These are phyloP conservation scores for Rostrohypoxylon terebratum DNA, from an alignment of 495 filamentous ascomycete species.

Conservation along the genomic window DNA sequence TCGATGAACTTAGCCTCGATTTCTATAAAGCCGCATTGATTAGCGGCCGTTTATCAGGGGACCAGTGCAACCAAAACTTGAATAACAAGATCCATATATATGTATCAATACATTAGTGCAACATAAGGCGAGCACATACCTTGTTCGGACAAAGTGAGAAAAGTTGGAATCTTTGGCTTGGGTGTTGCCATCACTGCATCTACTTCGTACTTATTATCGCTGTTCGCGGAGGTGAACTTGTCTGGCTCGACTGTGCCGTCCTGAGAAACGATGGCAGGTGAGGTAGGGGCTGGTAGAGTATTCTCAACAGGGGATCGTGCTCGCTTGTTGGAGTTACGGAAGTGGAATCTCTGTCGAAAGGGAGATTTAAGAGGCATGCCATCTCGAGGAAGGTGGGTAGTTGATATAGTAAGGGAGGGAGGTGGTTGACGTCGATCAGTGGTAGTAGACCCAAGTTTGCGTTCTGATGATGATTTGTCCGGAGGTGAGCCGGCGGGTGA, in stretches of 20 bases:
- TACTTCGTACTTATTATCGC: conserved; percentile 36
- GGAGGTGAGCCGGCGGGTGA: conserved; percentile 31
- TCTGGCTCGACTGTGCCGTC: conserved; percentile 45
- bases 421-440: conserved; percentile 20
- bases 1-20: conserved; percentile 69
- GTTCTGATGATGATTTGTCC: conserved; percentile 30
- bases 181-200: conserved; percentile 27
- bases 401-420: conserved; percentile 41
- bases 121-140: conserved; percentile 44
- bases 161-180: conserved; percentile 55
- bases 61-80: background rate
- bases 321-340: conserved; percentile 51
- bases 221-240: conserved; percentile 43
- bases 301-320: conserved; percentile 56
- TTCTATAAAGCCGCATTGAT: conserved; percentile 48
- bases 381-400: conserved; percentile 13
- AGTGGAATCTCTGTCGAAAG: conserved; percentile 41
- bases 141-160: conserved; percentile 53
- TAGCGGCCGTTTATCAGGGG: conserved; percentile 15
- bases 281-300: conserved; percentile 47
- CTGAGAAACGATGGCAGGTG: conserved; percentile 36
- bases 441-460: conserved; percentile 9
- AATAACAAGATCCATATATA: background rate
- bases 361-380: conserved; percentile 40
- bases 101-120: background rate